Conservation (phyloP, 805 yeast genomes). For the Cyberlindnera xylosilytica region DNA sequence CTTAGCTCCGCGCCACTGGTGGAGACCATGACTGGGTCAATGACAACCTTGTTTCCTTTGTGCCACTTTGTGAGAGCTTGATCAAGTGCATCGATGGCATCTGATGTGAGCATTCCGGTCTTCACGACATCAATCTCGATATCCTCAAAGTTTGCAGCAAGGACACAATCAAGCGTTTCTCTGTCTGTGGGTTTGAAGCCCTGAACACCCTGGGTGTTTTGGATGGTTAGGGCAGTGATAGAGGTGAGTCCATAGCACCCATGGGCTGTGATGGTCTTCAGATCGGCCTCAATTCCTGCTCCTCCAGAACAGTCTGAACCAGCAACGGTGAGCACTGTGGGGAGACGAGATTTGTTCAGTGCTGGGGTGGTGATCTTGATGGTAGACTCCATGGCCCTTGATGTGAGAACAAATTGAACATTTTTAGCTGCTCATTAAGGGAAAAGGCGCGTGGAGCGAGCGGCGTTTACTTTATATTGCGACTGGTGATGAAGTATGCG, state of each 20-base stretch:
- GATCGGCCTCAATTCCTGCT: constrained; percentile 88
- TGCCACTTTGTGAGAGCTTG: constrained; percentile 42
- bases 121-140: constrained; percentile 64
- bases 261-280: constrained; percentile 74
- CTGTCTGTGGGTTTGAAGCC: constrained; percentile 41
- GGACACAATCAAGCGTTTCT: constrained; percentile 42
- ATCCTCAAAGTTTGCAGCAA: constrained; percentile 57
- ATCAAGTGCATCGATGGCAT: constrained; percentile 44
- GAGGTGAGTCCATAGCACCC: constrained; percentile 76
- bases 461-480: too few species aligned
- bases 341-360: not conserved
- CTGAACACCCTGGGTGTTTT: constrained; percentile 54
- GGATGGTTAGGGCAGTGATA: constrained; percentile 77
- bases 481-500: too few species aligned
- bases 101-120: constrained; percentile 54
- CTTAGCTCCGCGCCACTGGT: constrained; percentile 70
- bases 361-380: constrained; percentile 3
- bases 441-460: not conserved
- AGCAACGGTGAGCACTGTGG: constrained; percentile 47
- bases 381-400: constrained; percentile 1
- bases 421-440: too few species aligned
- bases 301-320: constrained; percentile 90
- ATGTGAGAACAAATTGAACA: too few species aligned
- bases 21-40: constrained; percentile 85
- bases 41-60: constrained; percentile 41